Base-by-base conservation (phyloP, 2,329 filamentous ascomycete genomes). In the Pyrenochaeta sp. region DNA sequence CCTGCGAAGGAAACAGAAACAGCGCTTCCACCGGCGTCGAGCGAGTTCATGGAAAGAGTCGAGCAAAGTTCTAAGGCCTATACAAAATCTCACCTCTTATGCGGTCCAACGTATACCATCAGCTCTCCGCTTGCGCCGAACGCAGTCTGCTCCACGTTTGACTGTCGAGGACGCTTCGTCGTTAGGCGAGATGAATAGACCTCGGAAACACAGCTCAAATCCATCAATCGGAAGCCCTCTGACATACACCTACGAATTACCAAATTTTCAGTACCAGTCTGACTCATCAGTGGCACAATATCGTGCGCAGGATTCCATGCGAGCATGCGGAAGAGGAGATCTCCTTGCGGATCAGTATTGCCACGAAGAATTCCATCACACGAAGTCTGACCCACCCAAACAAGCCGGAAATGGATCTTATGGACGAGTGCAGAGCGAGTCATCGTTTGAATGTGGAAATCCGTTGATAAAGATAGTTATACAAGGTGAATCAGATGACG, bases 151-250 rank as follows among this genome's bases (percentile, higher is more conserved):
- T 5, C 51, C 41, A 22, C 37, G 41, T 14, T 31, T 42, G 3
- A 26, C 3, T 10, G 30, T 29, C 21, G 30, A 45, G 18, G 41
- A 48, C n/a, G 27, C n/a, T 2, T 10, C 5, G 13, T 14, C 32
- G 6, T 20, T 45, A 3, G 8, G 24, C 3, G 37, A 28, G 17
- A 15, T 20, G 6, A 11, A 26, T 11, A 13, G 21, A 3, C 4
- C 20, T 4, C 42, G 35, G 5, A 50, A 41, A 9, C 44, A 46
- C 10, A 45, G 41, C 24, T 58, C 53, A 7, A 46, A 43, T 28
- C 55, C 53, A 7, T 56, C 50, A 5, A 42, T 54, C 13, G 38
- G 47, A 13, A 48, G 41, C 29, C 24, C 44, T 13, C 35, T 45
- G 18, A 24, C 19, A 3, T 51, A 52, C 28, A 29, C 32, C 17